Evolutionary conservation across 2,329 filamentous ascomycete genomes (phyloP).

Genomic region (Xylaria polymorpha): DNA sequence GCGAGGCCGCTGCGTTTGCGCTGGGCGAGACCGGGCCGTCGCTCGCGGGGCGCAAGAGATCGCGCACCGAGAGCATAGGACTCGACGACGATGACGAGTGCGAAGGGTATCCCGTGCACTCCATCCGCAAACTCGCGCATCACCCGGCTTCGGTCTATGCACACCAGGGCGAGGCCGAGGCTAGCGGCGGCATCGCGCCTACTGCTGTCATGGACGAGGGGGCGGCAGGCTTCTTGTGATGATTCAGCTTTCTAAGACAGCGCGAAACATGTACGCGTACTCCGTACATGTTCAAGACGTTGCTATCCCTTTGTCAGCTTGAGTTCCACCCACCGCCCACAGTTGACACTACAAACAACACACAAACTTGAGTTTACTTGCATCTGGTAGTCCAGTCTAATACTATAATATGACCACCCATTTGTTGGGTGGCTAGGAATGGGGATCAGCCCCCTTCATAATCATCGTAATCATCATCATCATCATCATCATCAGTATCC

Average conservation of each 20-base stretch:
- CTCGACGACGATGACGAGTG: slow-evolving; percentile 40
- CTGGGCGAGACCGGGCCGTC: slow-evolving; percentile 40
- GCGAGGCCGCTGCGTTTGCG: slow-evolving; percentile 38
- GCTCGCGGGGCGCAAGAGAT: slow-evolving; percentile 49
- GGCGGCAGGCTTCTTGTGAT: slow-evolving; percentile 32
- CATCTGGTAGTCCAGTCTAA: not conserved
- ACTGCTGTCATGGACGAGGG: slow-evolving; percentile 45
- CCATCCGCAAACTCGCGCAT: slow-evolving; percentile 48
- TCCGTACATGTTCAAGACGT: not conserved
- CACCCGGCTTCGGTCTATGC: slow-evolving; percentile 32
- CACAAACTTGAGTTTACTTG: not conserved
- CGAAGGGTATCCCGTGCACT: slow-evolving; percentile 41
- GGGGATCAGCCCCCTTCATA: not conserved
- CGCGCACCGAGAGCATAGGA: slow-evolving; percentile 50
- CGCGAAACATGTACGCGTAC: not conserved
- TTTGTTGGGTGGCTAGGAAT: too few species aligned
- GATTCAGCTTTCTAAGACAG: not conserved
- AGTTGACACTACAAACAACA: not conserved
- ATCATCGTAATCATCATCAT: not conserved
- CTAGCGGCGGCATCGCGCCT: slow-evolving; percentile 30
- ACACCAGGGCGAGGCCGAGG: not conserved
- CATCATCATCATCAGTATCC: not conserved
- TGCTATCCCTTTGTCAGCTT: not conserved
- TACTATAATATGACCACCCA: not conserved
- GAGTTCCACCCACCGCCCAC: not conserved